These are phyloP conservation scores for Venturia nashicola DNA, from an alignment of 2,329 filamentous ascomycete species.

Conservation along the genomic window DNA sequence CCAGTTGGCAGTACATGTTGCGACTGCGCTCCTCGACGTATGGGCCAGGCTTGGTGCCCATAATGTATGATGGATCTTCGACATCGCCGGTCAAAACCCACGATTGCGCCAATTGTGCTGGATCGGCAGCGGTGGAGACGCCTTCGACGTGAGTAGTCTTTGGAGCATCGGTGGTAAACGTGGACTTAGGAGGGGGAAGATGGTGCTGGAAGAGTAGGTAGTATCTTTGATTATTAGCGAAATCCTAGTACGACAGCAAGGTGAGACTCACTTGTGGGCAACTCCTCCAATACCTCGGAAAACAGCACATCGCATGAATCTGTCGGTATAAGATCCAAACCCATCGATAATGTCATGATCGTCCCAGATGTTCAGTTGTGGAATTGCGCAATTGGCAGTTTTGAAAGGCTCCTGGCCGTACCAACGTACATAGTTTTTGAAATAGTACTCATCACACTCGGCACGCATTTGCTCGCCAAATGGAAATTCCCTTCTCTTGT, in stretches of 20 bases:
- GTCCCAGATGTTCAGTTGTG: constrained; percentile 55
- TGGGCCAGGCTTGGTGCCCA: constrained; percentile 59
- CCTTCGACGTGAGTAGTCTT: constrained; percentile 37
- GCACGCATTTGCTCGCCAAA: constrained; percentile 54
- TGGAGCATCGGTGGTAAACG: constrained; percentile 66
- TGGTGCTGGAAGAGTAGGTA: constrained; percentile 63
- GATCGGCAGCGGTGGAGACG: constrained; percentile 47
- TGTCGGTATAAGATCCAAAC: constrained; percentile 53
- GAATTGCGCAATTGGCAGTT: constrained; percentile 47
- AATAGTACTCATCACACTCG: constrained; percentile 50
- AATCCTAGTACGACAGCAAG: neutral
- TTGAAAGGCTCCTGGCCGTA: constrained; percentile 58
- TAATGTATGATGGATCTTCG: constrained; percentile 63
- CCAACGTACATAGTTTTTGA: constrained; percentile 49
- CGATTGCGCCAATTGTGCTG: constrained; percentile 59
- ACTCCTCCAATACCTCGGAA: constrained; percentile 53
- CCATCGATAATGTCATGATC: constrained; percentile 56
- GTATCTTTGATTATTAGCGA: constrained; percentile 32
- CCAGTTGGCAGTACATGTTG: constrained; percentile 51
- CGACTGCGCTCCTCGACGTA: constrained; percentile 51
- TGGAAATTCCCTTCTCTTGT: constrained; percentile 45
- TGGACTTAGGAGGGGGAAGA: constrained; percentile 69
- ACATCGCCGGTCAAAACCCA: constrained; percentile 51
- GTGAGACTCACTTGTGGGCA: constrained; percentile 26
- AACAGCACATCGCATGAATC: constrained; percentile 53